Evolutionary conservation across 208 protist species (phyloP), one percentile per base, ranked within the genome.

Genomic region (Vickermania ingenoplastis): DNA sequence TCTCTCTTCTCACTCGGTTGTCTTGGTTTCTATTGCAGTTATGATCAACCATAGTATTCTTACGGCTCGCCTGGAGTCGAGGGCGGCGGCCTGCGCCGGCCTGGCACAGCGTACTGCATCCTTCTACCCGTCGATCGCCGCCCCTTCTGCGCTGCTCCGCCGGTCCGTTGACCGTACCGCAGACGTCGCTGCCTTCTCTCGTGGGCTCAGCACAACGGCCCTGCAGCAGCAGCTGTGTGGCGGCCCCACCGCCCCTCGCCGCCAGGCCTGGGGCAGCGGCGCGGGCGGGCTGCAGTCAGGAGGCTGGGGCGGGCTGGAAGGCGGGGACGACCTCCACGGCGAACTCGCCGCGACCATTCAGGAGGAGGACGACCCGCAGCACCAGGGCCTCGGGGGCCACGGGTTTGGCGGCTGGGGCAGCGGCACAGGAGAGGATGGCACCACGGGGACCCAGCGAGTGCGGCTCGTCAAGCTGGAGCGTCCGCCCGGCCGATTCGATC

Each of bases 401-500:
- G 24, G 48, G 36, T n/a, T n/a, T n/a, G n/a, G n/a, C n/a, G 36
- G 36, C 11, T 45, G 36, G 36, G 36, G 36, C 36, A 45, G 36
- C 17, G 36, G 11, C 17, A 0, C 70, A 73, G 30, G 27, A 56
- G 55, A 25, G 22, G 2, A 4, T 14, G 25, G 17, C 45, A 17
- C 23, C 59, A 24, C 14, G 53, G n/a, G 51, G 60, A 2, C 23
- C 65, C 4, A 41, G 61, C 26, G 48, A 73, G 0, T 50, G 65
- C 28, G 65, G 31, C 27, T 72, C 69, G 76, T 91, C 30, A 71
- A 63, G 0, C 69, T 91, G 5, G 71, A 87, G 59, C 79, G 79
- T 61, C 82, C 84, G 7, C 88, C 88, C 0, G 82, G 76, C 14
- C 73, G 79, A 23, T 95, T 92, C 62, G 88, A 95, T 63, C 68